These are phyloP conservation scores for Ustilago cynodontis DNA, from an alignment of 1,284 basidiomycete genomes.

Conservation along the genomic window DNA sequence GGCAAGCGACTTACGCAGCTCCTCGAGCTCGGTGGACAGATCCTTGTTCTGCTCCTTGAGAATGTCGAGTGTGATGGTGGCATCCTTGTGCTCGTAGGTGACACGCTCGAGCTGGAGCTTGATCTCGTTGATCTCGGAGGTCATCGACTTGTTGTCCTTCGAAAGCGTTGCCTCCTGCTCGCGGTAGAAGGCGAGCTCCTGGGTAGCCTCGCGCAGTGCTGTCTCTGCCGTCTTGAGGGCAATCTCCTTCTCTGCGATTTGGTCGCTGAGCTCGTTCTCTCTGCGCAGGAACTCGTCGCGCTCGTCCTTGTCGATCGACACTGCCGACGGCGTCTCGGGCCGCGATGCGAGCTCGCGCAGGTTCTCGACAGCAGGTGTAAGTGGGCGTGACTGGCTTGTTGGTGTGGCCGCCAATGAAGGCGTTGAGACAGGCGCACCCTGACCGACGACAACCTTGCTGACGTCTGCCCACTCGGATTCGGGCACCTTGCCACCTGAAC, in stretches of 20 bases:
- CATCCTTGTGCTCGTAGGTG: slow-evolving; percentile 95
- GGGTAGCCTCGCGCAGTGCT: slow-evolving; percentile 73
- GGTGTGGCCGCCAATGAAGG: slow-evolving; percentile 58
- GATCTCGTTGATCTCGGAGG: slow-evolving; percentile 83
- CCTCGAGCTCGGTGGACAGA: slow-evolving; percentile 87
- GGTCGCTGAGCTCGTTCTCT: slow-evolving; percentile 96
- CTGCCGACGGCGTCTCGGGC: slow-evolving; percentile 77
- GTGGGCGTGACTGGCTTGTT: slow-evolving; percentile 71
- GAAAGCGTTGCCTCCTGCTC: slow-evolving; percentile 76
- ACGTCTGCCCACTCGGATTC: slow-evolving; percentile 84
- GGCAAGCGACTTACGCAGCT: slow-evolving; percentile 73
- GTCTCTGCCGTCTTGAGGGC: slow-evolving; percentile 56
- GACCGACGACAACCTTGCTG: slow-evolving; percentile 74
- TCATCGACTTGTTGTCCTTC: slow-evolving; percentile 61
- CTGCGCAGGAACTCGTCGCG: slow-evolving; percentile 94
- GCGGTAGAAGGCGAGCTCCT: slow-evolving; percentile 87
- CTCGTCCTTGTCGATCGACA: slow-evolving; percentile 93
- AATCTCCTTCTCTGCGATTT: slow-evolving; percentile 82
- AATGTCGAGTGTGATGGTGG: slow-evolving; percentile 92
- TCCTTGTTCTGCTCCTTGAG: slow-evolving; percentile 95
- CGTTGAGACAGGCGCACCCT: slow-evolving; percentile 53
- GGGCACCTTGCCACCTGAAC: slow-evolving; percentile 86
- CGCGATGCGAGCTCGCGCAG: slow-evolving; percentile 75
- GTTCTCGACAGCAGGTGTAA: slow-evolving; percentile 83
- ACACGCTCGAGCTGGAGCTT: slow-evolving; percentile 90